Evolutionary conservation across 2,329 filamentous ascomycete species (phyloP).

Genomic region (Trichoderma asperellum): DNA sequence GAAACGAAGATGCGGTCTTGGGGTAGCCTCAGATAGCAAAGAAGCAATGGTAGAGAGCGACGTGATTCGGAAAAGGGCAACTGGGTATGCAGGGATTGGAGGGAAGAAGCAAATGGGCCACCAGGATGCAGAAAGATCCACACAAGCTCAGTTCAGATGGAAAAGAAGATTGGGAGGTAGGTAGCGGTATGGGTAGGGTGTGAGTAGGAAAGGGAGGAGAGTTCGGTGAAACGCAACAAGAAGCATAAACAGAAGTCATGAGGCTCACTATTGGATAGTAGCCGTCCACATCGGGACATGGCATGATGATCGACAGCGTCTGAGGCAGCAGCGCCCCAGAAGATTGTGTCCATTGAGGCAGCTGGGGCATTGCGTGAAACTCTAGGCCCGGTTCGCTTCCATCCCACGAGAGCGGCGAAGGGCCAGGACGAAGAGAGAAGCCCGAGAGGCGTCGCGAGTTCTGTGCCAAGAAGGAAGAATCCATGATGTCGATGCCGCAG

Average conservation of each 20-base stretch:
- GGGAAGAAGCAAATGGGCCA: constrained; percentile 25
- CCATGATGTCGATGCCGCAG: constrained; percentile 20
- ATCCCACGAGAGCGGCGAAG: constrained; percentile 11
- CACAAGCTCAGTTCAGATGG: constrained; percentile 1
- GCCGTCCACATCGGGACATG: not conserved
- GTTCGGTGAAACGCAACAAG: not conserved
- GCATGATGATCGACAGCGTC: not conserved
- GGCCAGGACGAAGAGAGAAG: not conserved
- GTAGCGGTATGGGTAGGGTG: not conserved
- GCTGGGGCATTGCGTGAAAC: not conserved
- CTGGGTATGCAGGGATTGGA: constrained; percentile 31
- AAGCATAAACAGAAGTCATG: not conserved
- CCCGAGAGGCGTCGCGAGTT: not conserved
- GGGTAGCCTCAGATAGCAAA: constrained; percentile 33
- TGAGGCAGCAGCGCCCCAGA: constrained; percentile 16
- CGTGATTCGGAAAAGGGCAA: constrained; percentile 35
- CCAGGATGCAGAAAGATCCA: constrained; percentile 12
- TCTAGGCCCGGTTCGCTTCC: constrained; percentile 16
- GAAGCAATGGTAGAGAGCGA: constrained; percentile 32
- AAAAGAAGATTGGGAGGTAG: not conserved
- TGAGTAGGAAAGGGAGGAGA: not conserved
- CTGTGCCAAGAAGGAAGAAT: constrained; percentile 19
- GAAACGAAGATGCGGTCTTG: constrained; percentile 15
- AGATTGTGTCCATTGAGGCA: not conserved
- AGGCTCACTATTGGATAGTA: constrained; percentile 21